Evolutionary conservation across 257 asterid genomes (phyloP), one percentile per base, ranked within the genome.

Genomic region (Parsonsia alboflavescens): DNA sequence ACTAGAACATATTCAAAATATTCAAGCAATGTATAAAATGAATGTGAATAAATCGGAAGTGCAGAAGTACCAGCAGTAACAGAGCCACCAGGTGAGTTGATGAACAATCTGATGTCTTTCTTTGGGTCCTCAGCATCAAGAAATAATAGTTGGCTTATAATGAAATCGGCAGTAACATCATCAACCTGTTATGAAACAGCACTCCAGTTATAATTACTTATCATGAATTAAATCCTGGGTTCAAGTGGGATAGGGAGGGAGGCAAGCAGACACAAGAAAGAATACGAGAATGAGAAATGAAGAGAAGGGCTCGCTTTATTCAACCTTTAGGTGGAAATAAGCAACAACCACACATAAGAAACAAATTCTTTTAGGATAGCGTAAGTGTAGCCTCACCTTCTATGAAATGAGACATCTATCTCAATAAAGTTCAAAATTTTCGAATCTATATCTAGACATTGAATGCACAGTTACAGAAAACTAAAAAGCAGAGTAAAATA

Each of bases 21-120:
- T 21, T 10, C 58, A 9, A 9, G 16, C 49, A 79, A 45, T 12
- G 16, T 49, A 53, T 12, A 53, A 48, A 17, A 12, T 50, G n/a
- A 41, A 13, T 2, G 49, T 33, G 50, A 57, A 54, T 10, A 56
- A 30, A 68, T 44, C 39, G 9, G 71, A 72, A 63, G 65, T 76
- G 26, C 33, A 17, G 16, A 63, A 88, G 84, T 79, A 95, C 99
- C 99, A 73, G 99, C 93, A 76, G 99, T 92, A 52, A 87, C 91
- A 36, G 98, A 92, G 76, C 98, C 99, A 81, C 99, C 99, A 8
- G 98, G 96, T 19, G 98, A 92, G 83, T 92, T 92, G 74, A 95
- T 92, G 82, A 95, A 83, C 91, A 95, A 72, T 75, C 72, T 89
- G 83, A 95, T 95, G 81, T 95, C 99, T 70, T 87, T 92, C 61